Evolutionary conservation across 163 green algal genomes (phyloP).

Genomic region (Coccomyxa subellipsoidea): DNA sequence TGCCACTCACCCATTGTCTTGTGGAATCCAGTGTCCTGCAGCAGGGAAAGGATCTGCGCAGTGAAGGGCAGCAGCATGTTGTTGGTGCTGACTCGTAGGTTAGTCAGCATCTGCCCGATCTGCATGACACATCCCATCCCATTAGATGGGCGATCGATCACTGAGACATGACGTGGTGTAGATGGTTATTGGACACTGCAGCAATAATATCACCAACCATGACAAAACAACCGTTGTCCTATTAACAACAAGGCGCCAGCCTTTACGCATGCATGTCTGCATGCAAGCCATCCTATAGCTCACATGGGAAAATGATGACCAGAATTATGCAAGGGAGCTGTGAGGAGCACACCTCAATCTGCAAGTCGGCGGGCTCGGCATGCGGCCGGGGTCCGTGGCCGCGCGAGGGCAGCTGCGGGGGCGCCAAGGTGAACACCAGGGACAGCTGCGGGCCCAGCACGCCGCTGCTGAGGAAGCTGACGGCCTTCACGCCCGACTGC

Average conservation of each 20-base stretch:
- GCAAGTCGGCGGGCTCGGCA: background rate
- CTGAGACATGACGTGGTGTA: no score
- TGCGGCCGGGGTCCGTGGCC: background rate
- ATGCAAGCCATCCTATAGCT: no score
- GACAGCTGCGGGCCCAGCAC: conserved; percentile 3
- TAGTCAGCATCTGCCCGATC: conserved; percentile 52
- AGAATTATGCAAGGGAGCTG: background rate
- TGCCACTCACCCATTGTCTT: background rate
- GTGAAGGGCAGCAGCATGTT: conserved; percentile 46
- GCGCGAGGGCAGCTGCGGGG: background rate
- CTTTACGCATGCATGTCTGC: no score
- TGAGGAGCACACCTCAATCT: background rate
- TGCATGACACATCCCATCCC: conserved; percentile 16
- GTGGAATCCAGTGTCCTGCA: background rate
- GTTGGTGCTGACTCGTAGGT: conserved; percentile 41
- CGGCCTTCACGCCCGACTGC: background rate
- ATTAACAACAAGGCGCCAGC: no score
- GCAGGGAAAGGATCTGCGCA: conserved; percentile 31
- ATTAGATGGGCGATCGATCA: no score
- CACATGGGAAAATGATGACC: no score
- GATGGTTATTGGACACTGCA: no score
- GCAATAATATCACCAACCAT: no score
- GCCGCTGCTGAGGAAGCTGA: conserved; percentile 6
- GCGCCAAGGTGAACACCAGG: background rate
- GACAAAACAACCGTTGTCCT: no score